These are phyloP conservation scores for Asterella californica DNA, from an alignment of 225 moss, liverwort and hornwort species.

Conservation along the genomic window DNA sequence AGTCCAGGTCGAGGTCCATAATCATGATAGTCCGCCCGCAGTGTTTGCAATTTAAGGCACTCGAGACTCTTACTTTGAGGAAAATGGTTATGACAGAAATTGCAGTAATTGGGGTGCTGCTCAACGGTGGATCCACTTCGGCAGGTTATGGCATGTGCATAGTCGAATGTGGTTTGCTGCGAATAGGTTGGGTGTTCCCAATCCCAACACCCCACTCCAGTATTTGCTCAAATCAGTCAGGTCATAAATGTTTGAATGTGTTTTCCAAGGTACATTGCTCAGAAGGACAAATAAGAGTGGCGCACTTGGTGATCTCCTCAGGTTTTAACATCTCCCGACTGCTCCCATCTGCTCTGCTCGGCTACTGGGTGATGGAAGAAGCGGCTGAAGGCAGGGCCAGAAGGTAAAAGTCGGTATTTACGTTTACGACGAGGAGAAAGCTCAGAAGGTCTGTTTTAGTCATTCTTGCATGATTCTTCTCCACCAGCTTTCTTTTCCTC, in stretches of 20 bases:
- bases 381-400: neutral
- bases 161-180: neutral
- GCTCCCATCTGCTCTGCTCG: neutral
- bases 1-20: neutral
- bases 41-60: neutral
- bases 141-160: neutral
- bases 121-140: constrained; percentile 1
- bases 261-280: neutral
- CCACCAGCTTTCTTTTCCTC: constrained; percentile 14
- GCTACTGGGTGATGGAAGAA: neutral
- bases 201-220: neutral
- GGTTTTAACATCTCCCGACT: neutral
- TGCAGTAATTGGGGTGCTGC: constrained; percentile 5
- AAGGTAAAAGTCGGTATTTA: constrained; percentile 5
- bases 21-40: neutral
- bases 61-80: neutral
- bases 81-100: constrained; percentile 6
- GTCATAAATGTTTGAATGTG: constrained; percentile 14
- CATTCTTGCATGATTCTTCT: constrained; percentile 11
- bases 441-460: constrained; percentile 10
- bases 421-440: constrained; percentile 9
- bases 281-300: neutral
- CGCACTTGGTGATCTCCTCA: neutral
- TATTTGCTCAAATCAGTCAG: constrained; percentile 5
- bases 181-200: neutral